A percentile compares a stretch with the other conserved stretches of the same genome.
Evolutionary conservation across 2,329 filamentous ascomycete genomes (phyloP).

Genomic region (Lecanicillium sp.): DNA sequence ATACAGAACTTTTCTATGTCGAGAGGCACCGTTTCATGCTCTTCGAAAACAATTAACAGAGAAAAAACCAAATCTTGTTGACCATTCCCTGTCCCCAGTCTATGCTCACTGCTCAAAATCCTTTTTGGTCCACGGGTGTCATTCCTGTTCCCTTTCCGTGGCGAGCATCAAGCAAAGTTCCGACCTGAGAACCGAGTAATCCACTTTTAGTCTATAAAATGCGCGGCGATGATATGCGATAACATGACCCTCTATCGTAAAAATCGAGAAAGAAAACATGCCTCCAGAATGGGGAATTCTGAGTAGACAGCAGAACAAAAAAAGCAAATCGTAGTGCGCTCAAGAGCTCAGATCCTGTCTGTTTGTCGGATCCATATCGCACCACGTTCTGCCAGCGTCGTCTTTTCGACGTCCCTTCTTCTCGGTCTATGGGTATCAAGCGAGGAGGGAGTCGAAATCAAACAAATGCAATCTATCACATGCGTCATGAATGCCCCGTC

Average conservation of each 20-base stretch:
- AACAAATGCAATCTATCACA: constrained; percentile 37
- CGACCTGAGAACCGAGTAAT: constrained; percentile 54
- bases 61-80: constrained; percentile 25
- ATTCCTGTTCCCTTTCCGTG: constrained; percentile 15
- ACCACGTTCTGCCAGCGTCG: constrained; percentile 29
- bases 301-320: constrained; percentile 25
- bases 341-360: constrained; percentile 22
- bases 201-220: constrained; percentile 58
- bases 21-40: constrained; percentile 29
- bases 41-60: constrained; percentile 25
- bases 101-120: constrained; percentile 22
- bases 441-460: constrained; percentile 34
- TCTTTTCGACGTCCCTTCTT: constrained; percentile 26
- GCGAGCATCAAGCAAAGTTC: constrained; percentile 25
- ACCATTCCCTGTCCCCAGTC: constrained; percentile 23
- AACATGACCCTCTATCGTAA: constrained; percentile 37
- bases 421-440: constrained; percentile 39
- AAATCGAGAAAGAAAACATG: constrained; percentile 25
- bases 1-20: constrained; percentile 28
- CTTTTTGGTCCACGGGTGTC: constrained; percentile 13
- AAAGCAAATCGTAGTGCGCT: constrained; percentile 24
- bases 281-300: constrained; percentile 26
- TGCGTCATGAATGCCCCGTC: constrained; percentile 33
- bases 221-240: constrained; percentile 38
- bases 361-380: constrained; percentile 23